Conservation (phyloP, 148 eudicot genomes). For the Polygonum aviculare region DNA sequence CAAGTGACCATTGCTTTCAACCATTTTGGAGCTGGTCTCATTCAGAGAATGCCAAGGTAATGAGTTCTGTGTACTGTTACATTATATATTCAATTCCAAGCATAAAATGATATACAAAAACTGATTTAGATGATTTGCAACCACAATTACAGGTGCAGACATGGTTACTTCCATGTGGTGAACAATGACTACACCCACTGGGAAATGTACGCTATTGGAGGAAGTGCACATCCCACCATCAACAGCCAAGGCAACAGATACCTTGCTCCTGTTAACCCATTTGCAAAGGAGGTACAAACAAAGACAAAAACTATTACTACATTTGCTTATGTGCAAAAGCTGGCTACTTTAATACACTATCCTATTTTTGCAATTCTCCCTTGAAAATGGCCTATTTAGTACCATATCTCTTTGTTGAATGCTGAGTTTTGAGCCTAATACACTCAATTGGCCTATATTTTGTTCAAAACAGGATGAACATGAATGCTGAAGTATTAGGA, state of each 20-base stretch:
- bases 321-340: neutral
- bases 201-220: slow-evolving; percentile 98
- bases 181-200: slow-evolving; percentile 97
- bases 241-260: slow-evolving; percentile 96
- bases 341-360: too few species aligned
- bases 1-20: slow-evolving; percentile 92
- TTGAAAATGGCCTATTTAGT: too few species aligned
- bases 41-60: slow-evolving; percentile 97
- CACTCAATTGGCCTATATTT: neutral
- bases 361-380: too few species aligned
- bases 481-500: neutral
- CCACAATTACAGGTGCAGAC: slow-evolving; percentile 58
- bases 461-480: neutral
- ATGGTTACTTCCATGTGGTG: slow-evolving; percentile 93
- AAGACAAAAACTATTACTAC: neutral
- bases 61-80: neutral
- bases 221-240: slow-evolving; percentile 82
- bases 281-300: slow-evolving; percentile 63
- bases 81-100: neutral
- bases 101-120: neutral
- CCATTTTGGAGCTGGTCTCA: slow-evolving; percentile 88
- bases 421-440: neutral
- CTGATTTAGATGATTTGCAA: neutral
- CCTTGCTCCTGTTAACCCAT: slow-evolving; percentile 64
- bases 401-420: too few species aligned